Evolutionary conservation across 371 early-diverging fungal species (phyloP).

Genomic region (Rhizomucor miehei): DNA sequence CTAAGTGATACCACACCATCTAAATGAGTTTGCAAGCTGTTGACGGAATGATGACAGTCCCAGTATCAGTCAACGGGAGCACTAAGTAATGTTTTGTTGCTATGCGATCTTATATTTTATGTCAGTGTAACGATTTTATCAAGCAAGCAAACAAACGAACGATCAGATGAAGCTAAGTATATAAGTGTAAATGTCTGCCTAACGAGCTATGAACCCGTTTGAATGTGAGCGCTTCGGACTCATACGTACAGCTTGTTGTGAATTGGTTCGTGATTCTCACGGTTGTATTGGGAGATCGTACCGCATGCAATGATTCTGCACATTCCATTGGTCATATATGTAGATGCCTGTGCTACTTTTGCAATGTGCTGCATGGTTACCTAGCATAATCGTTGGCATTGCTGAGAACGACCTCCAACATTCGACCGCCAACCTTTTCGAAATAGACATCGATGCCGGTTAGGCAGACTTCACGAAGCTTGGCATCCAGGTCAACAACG

Average conservation of each 20-base stretch:
- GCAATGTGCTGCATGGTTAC: not conserved
- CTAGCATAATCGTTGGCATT: conserved; percentile 49
- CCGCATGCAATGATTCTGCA: conserved; percentile 58
- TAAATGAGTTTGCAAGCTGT: no score
- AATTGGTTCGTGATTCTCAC: conserved; percentile 17
- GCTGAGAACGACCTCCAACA: conserved; percentile 59
- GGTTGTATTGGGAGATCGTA: conserved; percentile 73
- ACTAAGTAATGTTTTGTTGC: no score
- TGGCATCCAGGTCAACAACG: conserved; percentile 33
- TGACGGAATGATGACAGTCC: no score
- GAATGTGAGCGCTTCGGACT: no score
- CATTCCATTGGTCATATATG: not conserved
- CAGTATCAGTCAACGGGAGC: no score
- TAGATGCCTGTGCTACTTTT: not conserved
- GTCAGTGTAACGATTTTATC: no score
- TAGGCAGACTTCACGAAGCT: conserved; percentile 50
- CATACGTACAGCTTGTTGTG: conserved; percentile 30
- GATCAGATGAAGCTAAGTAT: no score
- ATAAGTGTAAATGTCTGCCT: no score
- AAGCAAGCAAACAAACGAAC: no score
- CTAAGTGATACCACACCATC: no score
- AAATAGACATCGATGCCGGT: conserved; percentile 77
- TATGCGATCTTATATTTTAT: no score
- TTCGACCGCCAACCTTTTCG: conserved; percentile 72
- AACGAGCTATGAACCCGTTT: no score